Evolutionary conservation across 2,329 filamentous ascomycete genomes (phyloP).

Genomic region (Coniochaeta ligniaria): DNA sequence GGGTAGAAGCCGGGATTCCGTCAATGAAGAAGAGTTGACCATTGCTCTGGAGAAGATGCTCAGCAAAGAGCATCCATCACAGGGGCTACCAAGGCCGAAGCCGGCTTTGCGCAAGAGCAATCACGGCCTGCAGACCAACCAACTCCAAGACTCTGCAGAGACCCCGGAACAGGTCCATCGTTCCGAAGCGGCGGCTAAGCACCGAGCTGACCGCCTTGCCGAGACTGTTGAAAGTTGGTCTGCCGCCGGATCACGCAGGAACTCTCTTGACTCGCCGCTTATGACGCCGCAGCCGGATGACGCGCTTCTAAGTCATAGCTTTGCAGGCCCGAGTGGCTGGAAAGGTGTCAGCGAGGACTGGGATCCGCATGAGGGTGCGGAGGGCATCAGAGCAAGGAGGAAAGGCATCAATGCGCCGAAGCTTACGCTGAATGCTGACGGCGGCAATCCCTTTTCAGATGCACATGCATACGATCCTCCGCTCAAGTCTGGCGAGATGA

Average conservation of each 20-base stretch:
- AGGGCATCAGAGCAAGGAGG: background rate
- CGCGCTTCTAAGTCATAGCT: constrained; percentile 1
- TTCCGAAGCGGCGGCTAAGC: constrained; percentile 25
- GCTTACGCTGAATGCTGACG: background rate
- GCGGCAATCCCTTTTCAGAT: constrained; percentile 11
- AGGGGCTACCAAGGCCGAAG: background rate
- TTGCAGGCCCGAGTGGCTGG: background rate
- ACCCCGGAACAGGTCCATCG: constrained; percentile 6
- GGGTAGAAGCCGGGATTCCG: background rate
- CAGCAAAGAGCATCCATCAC: background rate
- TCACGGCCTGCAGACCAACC: background rate
- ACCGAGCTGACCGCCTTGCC: constrained; percentile 25
- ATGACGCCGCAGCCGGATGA: constrained; percentile 10
- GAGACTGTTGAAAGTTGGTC: constrained; percentile 22
- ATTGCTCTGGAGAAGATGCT: background rate
- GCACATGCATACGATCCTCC: constrained; percentile 28
- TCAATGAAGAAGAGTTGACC: background rate
- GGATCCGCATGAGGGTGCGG: background rate
- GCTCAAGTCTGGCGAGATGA: constrained; percentile 24
- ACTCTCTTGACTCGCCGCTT: constrained; percentile 14
- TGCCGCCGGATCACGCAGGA: constrained; percentile 17
- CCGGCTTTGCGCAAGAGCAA: background rate
- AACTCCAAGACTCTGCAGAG: background rate
- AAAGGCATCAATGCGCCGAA: background rate
- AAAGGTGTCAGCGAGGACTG: background rate